Evolutionary conservation across 2,329 filamentous ascomycete genomes (phyloP), one percentile per base, ranked within the genome.

Genomic region (Aspergillus sp.): DNA sequence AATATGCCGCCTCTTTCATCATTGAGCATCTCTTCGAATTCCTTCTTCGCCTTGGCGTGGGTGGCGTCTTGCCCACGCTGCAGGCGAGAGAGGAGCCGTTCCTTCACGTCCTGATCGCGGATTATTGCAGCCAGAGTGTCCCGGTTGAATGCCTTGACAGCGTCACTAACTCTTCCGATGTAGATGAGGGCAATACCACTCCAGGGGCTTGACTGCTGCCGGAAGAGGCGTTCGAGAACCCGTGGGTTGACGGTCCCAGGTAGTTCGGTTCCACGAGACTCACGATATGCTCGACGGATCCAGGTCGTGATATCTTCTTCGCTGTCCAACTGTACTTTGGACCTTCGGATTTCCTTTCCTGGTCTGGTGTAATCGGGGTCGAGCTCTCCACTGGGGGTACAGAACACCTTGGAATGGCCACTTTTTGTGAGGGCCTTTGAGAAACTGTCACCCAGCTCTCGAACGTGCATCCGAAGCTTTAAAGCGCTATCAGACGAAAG

Each of bases 1-100:
- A 82, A 77, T 0, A 69, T 76, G 0, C 75, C 75, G 0, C 70
- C 65, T 1, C 76, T 68, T 65, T 87, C 83, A 3, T 84, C 76
- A 0, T 73, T 41, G 0, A 88, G 64, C 6, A 56, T 47, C 3
- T 40, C 15, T 0, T 27, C 17, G 12, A 52, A 52, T 8, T 40
- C 40, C 1, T 31, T 8, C 6, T 15, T 46, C 6, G 52, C 52
- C 12, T n/a, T 37, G 3, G 15, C 7, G 14, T 39, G 23, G 3
- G 47, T 21, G 5, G 14, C 17, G 17, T 37, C 39, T 31, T 52
- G n/a, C 3, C n/a, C 7, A 5, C 25, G 40, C 3, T 3, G 1
- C 15, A 56, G 3, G 1, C 33, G 47, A 9, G 11, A 9, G 21
- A 7, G 9, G 4, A 56, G 15, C 6, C 33, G 46, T 6, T 40